Conservation (phyloP, 768 basidiomycete genomes). For the Chalciporus chontae region DNA sequence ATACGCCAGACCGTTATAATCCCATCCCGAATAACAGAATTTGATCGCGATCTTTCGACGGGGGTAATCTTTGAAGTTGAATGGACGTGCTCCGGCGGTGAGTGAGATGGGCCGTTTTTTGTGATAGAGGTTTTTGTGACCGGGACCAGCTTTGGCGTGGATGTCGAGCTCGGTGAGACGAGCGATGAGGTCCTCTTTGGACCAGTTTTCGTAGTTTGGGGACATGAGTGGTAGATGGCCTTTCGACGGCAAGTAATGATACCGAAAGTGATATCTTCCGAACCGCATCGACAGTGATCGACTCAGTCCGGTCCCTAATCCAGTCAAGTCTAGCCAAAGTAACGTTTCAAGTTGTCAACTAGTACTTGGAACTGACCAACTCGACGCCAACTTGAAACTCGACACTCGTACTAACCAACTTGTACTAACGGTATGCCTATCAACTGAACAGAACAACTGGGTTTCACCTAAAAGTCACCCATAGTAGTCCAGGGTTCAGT, state of each 20-base stretch:
- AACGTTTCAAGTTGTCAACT: no score
- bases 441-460: no score
- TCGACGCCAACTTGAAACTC: no score
- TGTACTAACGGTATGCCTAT: no score
- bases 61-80: slow-evolving; percentile 66
- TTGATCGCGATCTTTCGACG: slow-evolving; percentile 90
- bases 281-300: slow-evolving; percentile 31
- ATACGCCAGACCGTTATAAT: slow-evolving; percentile 86
- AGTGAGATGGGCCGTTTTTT: slow-evolving; percentile 13
- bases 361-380: no score
- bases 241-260: slow-evolving; percentile 30
- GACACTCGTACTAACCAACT: no score
- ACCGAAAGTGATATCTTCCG: slow-evolving; percentile 31
- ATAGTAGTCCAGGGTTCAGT: no score
- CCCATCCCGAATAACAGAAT: slow-evolving; percentile 90
- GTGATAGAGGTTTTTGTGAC: slow-evolving; percentile 15
- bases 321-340: no score
- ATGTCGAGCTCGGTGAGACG: slow-evolving; percentile 56
- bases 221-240: slow-evolving; percentile 33
- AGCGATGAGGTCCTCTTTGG: slow-evolving; percentile 68
- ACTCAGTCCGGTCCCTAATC: no score
- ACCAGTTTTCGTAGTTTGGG: slow-evolving; percentile 51
- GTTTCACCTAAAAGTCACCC: no score
- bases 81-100: slow-evolving; percentile 35
- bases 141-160: slow-evolving; percentile 9